phyloP scores from a whole-genome alignment of 1,284 basidiomycete species.

The Peniophora sp. region DNA sequence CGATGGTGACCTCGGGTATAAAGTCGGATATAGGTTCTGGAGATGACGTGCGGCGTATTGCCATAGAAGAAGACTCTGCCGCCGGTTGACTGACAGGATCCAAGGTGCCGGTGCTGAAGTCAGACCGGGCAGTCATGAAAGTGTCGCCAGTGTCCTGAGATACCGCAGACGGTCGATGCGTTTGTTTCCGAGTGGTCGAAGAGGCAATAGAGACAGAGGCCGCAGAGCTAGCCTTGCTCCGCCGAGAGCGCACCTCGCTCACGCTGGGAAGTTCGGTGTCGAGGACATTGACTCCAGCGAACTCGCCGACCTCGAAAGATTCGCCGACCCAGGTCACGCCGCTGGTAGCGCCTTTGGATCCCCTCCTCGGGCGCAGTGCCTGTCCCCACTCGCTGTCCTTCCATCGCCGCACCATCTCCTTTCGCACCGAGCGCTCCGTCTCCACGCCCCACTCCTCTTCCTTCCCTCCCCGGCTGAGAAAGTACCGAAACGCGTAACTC shows the following conservation, averaged over 20 bases:
- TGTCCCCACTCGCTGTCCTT: slow-evolving; percentile 56
- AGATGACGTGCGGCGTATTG: no score
- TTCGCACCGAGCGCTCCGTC: slow-evolving; percentile 38
- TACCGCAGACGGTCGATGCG: slow-evolving; percentile 9
- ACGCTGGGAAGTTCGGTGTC: slow-evolving; percentile 15
- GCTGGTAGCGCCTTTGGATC: no score
- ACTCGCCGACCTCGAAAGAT: slow-evolving; percentile 67
- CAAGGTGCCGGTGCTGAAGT: background rate
- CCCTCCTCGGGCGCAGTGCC: slow-evolving; percentile 10
- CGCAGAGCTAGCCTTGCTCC: slow-evolving; percentile 3
- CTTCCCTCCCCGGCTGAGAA: slow-evolving; percentile 52
- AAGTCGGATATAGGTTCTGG: no score
- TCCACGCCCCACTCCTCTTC: slow-evolving; percentile 58
- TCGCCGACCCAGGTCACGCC: slow-evolving; percentile 53
- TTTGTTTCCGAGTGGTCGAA: slow-evolving; percentile 3
- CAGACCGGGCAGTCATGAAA: slow-evolving; percentile 25
- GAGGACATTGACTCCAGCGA: slow-evolving; percentile 51
- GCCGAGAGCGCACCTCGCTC: no score
- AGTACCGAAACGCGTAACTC: slow-evolving; percentile 56
- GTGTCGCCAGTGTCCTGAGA: slow-evolving; percentile 19
- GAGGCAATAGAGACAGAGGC: slow-evolving; percentile 7
- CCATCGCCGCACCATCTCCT: slow-evolving; percentile 58
- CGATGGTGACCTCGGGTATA: background rate
- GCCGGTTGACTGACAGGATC: no score
- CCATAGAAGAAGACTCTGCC: no score